Percentiles rank a stretch among this genome's conserved stretches.
Evolutionary conservation across 2,329 filamentous ascomycete species (phyloP).

Genomic region (Cladosporium sp.): DNA sequence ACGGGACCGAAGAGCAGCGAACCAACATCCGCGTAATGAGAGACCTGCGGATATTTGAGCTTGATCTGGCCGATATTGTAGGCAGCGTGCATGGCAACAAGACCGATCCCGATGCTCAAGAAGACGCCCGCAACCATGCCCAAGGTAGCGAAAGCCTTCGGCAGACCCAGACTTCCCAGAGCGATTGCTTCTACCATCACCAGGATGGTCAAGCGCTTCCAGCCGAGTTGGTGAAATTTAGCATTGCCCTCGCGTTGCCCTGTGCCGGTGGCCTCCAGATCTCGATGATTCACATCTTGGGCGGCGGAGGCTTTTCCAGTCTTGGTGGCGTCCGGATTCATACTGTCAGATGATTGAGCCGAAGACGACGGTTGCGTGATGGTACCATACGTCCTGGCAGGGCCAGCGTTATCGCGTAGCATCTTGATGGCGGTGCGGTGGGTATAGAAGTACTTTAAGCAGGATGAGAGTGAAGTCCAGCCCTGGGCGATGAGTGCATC

Average conservation of each 20-base stretch:
- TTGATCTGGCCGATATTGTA: slow-evolving; percentile 9
- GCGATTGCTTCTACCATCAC: slow-evolving; percentile 10
- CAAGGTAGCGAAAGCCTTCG: slow-evolving; percentile 7
- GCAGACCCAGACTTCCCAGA: slow-evolving; percentile 7
- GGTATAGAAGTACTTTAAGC: background rate
- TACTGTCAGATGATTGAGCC: background rate
- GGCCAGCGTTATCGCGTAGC: background rate
- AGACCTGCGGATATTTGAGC: slow-evolving; percentile 6
- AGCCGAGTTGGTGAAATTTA: slow-evolving; percentile 11
- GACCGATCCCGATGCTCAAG: slow-evolving; percentile 9
- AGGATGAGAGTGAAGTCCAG: background rate
- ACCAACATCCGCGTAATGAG: slow-evolving; percentile 8
- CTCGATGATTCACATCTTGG: background rate
- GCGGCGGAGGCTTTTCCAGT: background rate
- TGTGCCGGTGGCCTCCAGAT: slow-evolving; percentile 1
- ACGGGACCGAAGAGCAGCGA: slow-evolving; percentile 5
- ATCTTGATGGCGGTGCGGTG: background rate
- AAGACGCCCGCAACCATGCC: slow-evolving; percentile 10
- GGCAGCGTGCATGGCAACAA: slow-evolving; percentile 10
- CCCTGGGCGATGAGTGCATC: background rate
- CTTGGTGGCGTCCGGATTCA: background rate
- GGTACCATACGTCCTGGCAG: background rate
- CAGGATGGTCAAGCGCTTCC: slow-evolving; percentile 7
- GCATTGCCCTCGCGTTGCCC: slow-evolving; percentile 2
- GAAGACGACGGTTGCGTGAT: too few relatives aligned